Evolutionary conservation across 495 filamentous ascomycete species (phyloP).

Genomic region (Podospora bellae-mahoneyi): DNA sequence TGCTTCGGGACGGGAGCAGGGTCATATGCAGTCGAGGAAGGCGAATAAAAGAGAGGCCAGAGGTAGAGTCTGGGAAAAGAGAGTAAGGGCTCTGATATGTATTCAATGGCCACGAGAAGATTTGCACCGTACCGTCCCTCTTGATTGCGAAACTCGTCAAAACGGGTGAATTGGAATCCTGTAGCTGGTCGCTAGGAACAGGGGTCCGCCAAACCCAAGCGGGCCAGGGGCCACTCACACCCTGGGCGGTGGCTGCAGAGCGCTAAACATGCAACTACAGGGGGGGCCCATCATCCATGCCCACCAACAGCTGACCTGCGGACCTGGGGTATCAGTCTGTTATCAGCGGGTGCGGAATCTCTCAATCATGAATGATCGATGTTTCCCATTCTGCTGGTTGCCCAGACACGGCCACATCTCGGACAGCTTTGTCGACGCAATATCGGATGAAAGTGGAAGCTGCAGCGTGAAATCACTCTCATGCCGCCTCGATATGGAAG

Average conservation of each 20-base stretch:
- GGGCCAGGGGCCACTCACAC: slow-evolving; percentile 20
- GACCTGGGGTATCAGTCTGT: slow-evolving; percentile 6
- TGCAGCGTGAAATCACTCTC: background rate
- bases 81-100: slow-evolving; percentile 21
- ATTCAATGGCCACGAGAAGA: background rate
- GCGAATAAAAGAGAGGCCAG: slow-evolving; percentile 10
- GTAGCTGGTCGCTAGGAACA: slow-evolving; percentile 22
- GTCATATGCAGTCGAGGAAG: slow-evolving; percentile 14
- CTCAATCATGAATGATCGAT: slow-evolving; percentile 13
- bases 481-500: background rate
- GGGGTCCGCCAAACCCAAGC: slow-evolving; percentile 15
- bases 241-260: slow-evolving; percentile 25
- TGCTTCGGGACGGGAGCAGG: background rate
- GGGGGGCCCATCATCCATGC: slow-evolving; percentile 3
- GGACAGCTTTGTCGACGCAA: slow-evolving; percentile 6
- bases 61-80: slow-evolving; percentile 1
- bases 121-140: background rate
- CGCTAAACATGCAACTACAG: slow-evolving; percentile 24
- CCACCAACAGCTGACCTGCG: slow-evolving; percentile 16
- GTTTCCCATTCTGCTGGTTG: slow-evolving; percentile 7
- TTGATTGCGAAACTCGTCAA: slow-evolving; percentile 32
- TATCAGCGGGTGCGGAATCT: slow-evolving; percentile 19
- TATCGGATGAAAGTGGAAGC: slow-evolving; percentile 5
- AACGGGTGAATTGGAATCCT: slow-evolving; percentile 32
- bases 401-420: background rate